Base-by-base conservation (phyloP, 2,329 filamentous ascomycete species). In the Fusarium sp. region DNA sequence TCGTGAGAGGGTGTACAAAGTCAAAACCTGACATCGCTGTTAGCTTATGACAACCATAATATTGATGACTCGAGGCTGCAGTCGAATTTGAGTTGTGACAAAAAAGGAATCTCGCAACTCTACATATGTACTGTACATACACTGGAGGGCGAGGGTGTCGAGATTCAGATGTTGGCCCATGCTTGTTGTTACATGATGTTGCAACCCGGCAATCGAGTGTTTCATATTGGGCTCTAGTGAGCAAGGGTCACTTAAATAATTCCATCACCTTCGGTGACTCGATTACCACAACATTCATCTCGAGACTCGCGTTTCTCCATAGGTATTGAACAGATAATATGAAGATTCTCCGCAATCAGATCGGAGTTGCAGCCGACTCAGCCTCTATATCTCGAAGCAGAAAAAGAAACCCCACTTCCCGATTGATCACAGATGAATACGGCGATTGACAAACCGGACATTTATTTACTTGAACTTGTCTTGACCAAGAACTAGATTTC, bases 271-370 rank as follows among this genome's bases (percentile, higher is more conserved):
- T 47, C 43, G 20, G 37, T 36, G 27, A 36, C 27, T 23, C 21
- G 43, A 57, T 61, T 29, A 46, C 37, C 36, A 45, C 55, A 55
- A 57, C 41, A 42, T 60, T 43, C 52, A 54, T 70, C 57, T 63
- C 40, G 47, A 48, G 48, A 46, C 41, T 48, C 39, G 17, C 40
- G 13, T 27, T 53, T 41, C 63, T 58, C 65, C 57, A 60, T 48
- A n/a, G n/a, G n/a, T n/a, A 65, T 69, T 70, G 69, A 70, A 67
- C 70, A 69, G 42, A 54, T 40, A 55, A 53, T 20, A 59, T 57
- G 58, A 25, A 59, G 29, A 51, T 23, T 45, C 58, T 55, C 27
- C 27, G 11, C 29, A 51, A 41, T 41, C 21, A 55, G 8, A 25
- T 25, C 23, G 23, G 27, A 23, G 20, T 40, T 50, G 17, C n/a